Percentiles rank a stretch among this genome's conserved stretches.
These are phyloP conservation scores for Diaporthe vexans DNA, from an alignment of 2,329 filamentous ascomycete species.

Conservation along the genomic window DNA sequence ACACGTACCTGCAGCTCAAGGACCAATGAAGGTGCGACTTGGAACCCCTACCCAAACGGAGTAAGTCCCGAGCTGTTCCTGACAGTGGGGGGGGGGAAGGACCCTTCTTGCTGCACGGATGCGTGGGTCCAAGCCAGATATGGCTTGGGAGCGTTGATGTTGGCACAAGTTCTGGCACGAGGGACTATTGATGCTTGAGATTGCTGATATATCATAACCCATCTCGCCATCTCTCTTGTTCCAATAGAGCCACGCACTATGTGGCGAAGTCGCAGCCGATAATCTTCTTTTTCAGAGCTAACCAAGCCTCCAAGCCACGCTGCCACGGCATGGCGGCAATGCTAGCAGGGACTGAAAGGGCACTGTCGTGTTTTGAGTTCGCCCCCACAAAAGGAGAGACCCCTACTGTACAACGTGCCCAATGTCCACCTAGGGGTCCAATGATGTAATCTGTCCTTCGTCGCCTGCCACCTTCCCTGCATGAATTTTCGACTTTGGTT, in stretches of 20 bases:
- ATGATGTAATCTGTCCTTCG: slow-evolving; percentile 27
- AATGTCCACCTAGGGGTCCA: neutral
- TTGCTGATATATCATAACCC: neutral
- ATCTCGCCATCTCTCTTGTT: too few relatives aligned
- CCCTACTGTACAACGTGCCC: slow-evolving; percentile 9
- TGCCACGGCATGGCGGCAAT: neutral
- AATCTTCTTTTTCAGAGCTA: neutral
- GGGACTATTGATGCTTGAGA: neutral
- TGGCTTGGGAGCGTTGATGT: neutral
- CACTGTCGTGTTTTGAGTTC: neutral
- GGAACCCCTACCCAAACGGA: neutral
- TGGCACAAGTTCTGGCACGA: neutral
- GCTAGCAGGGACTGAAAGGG: neutral
- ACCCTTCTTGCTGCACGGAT: neutral
- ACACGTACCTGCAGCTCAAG: neutral
- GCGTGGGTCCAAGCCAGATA: neutral
- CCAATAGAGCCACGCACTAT: too few relatives aligned
- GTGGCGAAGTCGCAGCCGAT: neutral
- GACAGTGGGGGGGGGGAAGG: neutral
- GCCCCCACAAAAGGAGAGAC: slow-evolving; percentile 28
- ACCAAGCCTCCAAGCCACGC: neutral
- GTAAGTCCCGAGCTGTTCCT: neutral
- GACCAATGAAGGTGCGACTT: neutral
- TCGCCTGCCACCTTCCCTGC: neutral
- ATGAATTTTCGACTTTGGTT: neutral